phyloP scores from a whole-genome alignment of 2,329 filamentous ascomycete genomes.

The Microdochium trichocladiopsis region DNA sequence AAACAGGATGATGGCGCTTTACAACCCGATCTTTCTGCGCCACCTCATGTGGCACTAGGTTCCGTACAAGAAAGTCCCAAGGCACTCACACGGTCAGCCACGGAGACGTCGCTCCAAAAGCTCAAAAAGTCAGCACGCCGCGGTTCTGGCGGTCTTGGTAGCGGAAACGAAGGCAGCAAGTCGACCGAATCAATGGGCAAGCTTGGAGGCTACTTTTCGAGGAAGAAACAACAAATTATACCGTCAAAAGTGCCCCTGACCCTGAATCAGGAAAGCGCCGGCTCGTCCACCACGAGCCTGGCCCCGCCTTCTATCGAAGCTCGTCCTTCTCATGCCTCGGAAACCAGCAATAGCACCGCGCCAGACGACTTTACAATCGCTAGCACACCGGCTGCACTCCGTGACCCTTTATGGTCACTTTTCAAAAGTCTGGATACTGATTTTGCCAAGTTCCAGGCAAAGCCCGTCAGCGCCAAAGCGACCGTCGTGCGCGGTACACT shows the following conservation, averaged over 20 bases:
- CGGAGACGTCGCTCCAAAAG: slow-evolving; percentile 16
- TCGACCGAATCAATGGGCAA: slow-evolving; percentile 26
- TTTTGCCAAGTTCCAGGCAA: slow-evolving; percentile 55
- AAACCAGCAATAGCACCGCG: slow-evolving; percentile 21
- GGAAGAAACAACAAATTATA: slow-evolving; percentile 34
- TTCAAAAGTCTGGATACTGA: slow-evolving; percentile 49
- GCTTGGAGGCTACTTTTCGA: slow-evolving; percentile 36
- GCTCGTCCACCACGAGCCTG: slow-evolving; percentile 39
- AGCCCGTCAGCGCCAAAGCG: slow-evolving; percentile 66
- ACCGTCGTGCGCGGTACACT: slow-evolving; percentile 65
- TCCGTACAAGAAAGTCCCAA: slow-evolving; percentile 14
- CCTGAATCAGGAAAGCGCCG: slow-evolving; percentile 30
- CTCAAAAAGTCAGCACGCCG: slow-evolving; percentile 17
- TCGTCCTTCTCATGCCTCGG: slow-evolving; percentile 21
- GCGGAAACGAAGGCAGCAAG: slow-evolving; percentile 19
- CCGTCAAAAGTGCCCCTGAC: slow-evolving; percentile 33
- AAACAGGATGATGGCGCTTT: slow-evolving; percentile 14
- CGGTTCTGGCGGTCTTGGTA: slow-evolving; percentile 20
- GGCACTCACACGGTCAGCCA: slow-evolving; percentile 15
- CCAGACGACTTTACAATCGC: slow-evolving; percentile 14
- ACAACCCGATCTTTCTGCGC: not conserved
- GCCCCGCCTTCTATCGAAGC: slow-evolving; percentile 31
- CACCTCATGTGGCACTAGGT: slow-evolving; percentile 12
- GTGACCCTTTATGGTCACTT: slow-evolving; percentile 47
- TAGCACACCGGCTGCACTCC: slow-evolving; percentile 16